Conservation (phyloP, 2,329 filamentous ascomycete genomes). For the Paecilomyces sp. region DNA sequence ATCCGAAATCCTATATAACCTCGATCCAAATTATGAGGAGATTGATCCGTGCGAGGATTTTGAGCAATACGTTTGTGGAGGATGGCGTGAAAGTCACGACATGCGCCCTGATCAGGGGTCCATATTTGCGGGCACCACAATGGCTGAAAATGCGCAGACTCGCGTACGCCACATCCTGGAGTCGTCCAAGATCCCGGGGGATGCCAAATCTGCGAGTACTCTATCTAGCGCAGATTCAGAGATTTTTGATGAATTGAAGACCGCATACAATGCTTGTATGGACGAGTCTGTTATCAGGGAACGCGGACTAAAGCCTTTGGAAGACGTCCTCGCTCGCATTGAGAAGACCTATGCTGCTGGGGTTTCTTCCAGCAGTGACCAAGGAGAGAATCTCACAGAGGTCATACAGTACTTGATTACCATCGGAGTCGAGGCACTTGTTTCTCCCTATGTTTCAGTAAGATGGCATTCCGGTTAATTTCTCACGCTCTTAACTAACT, state of each 20-base stretch:
- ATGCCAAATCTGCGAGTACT: conserved; percentile 22
- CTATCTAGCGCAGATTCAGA: conserved; percentile 10
- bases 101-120: conserved; percentile 57
- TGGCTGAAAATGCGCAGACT: conserved; percentile 54
- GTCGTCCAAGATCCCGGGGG: conserved; percentile 33
- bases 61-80: conserved; percentile 60
- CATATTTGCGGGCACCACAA: conserved; percentile 53
- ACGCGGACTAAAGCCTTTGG: conserved; percentile 50
- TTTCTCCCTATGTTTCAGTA: conserved; percentile 25
- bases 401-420: conserved; percentile 30
- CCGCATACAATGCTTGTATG: conserved; percentile 59
- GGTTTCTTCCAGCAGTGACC: conserved; percentile 14
- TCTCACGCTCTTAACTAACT: neutral
- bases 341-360: conserved; percentile 37
- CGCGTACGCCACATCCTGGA: conserved; percentile 58
- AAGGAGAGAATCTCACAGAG: conserved; percentile 24
- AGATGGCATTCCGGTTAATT: conserved; percentile 6
- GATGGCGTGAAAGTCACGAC: conserved; percentile 58
- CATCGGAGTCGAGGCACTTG: conserved; percentile 28
- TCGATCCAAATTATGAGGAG: conserved; percentile 54
- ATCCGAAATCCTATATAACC: conserved; percentile 55
- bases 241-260: conserved; percentile 61
- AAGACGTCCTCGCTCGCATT: conserved; percentile 49
- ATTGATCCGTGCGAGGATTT: conserved; percentile 65
- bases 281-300: conserved; percentile 52